These are phyloP conservation scores for Aspergillus conjunctus DNA, from an alignment of 495 filamentous ascomycete genomes.

Conservation along the genomic window DNA sequence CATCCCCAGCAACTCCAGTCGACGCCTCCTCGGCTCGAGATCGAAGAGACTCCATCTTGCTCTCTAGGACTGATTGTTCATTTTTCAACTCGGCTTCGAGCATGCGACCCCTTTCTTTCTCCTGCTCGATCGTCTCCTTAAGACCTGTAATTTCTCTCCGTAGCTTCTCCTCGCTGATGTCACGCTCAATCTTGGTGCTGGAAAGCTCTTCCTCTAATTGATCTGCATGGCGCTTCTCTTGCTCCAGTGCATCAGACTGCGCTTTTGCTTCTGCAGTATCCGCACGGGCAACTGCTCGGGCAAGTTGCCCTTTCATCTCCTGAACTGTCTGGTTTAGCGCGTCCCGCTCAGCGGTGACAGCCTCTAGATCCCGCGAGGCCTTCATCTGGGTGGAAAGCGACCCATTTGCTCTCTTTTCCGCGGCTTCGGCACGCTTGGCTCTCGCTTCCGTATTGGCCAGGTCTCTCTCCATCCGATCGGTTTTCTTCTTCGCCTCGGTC, in stretches of 20 bases:
- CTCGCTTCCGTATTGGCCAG: slow-evolving; percentile 58
- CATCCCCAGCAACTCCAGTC: slow-evolving; percentile 76
- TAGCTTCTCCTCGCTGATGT: slow-evolving; percentile 66
- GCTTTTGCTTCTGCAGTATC: slow-evolving; percentile 68
- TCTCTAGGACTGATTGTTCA: slow-evolving; percentile 81
- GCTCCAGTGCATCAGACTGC: slow-evolving; percentile 68
- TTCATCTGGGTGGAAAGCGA: slow-evolving; percentile 65
- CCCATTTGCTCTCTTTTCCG: slow-evolving; percentile 67
- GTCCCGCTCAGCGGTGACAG: slow-evolving; percentile 64
- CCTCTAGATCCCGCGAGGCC: slow-evolving; percentile 70
- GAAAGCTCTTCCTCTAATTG: slow-evolving; percentile 76
- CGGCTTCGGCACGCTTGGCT: slow-evolving; percentile 63
- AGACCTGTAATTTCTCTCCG: slow-evolving; percentile 69
- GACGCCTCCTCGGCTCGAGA: slow-evolving; percentile 87
- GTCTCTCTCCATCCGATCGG: slow-evolving; percentile 69
- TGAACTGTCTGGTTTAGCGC: slow-evolving; percentile 65
- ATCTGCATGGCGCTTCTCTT: slow-evolving; percentile 63
- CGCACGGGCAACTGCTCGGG: slow-evolving; percentile 65
- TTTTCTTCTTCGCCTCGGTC: slow-evolving; percentile 50
- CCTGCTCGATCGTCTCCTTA: slow-evolving; percentile 70
- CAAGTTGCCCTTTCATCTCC: slow-evolving; percentile 70
- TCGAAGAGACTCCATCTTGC: slow-evolving; percentile 85
- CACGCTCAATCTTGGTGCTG: slow-evolving; percentile 73
- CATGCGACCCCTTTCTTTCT: slow-evolving; percentile 68
- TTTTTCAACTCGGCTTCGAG: slow-evolving; percentile 78